Conservation (phyloP, 2,329 filamentous ascomycete species). For the Parastagonospora avenae region DNA sequence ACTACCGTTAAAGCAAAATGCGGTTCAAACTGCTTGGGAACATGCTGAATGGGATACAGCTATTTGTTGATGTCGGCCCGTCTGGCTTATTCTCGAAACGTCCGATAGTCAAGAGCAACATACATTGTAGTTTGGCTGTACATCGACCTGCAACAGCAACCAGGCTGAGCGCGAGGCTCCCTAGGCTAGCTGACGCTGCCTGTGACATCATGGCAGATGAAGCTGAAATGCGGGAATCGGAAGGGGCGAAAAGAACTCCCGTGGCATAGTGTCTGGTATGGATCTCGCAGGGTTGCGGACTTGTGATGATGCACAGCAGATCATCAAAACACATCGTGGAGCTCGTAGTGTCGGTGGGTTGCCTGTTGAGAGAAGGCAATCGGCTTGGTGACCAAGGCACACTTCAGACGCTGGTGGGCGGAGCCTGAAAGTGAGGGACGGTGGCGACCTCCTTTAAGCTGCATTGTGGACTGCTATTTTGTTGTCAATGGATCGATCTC, state of each 20-base stretch:
- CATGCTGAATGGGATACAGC: too few species aligned
- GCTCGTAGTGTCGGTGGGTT: background rate
- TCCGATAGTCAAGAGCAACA: background rate
- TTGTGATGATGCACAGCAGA: too few species aligned
- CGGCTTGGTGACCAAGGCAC: background rate
- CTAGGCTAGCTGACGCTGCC: background rate
- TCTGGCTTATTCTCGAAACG: too few species aligned
- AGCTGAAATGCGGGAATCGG: background rate
- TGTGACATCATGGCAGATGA: background rate
- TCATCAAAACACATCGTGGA: too few species aligned
- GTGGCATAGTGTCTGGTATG: background rate
- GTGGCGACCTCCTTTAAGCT: background rate
- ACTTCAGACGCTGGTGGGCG: constrained; percentile 1
- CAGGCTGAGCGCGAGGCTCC: constrained; percentile 7
- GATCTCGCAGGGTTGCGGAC: background rate
- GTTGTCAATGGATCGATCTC: background rate
- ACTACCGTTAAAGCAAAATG: too few species aligned
- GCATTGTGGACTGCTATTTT: constrained; percentile 1
- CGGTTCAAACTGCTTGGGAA: too few species aligned
- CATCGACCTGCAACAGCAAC: background rate
- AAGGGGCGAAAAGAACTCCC: background rate
- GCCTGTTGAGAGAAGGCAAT: constrained; percentile 1
- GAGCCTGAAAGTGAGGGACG: background rate
- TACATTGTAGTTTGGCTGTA: background rate
- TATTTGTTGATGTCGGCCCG: too few species aligned